phyloP scores from a whole-genome alignment of 208 protist species.

The Sergeia podlipaevii region DNA sequence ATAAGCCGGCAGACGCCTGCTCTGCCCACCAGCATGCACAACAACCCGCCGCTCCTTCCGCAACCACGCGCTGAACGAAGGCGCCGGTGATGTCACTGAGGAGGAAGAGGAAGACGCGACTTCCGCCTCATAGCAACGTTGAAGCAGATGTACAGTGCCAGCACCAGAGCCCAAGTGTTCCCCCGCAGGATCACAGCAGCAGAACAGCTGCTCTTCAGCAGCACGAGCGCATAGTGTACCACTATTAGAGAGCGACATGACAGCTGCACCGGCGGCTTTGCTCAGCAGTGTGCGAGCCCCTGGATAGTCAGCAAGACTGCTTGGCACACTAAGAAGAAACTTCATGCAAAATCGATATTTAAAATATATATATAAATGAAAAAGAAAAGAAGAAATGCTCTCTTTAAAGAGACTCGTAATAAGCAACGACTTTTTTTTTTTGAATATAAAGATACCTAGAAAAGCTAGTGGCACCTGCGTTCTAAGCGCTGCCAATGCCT shows the following conservation, averaged over 20 bases:
- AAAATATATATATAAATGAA: too few species aligned
- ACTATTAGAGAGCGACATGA: too few species aligned
- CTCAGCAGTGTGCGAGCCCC: background rate
- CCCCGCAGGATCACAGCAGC: conserved; percentile 25
- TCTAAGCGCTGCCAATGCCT: too few species aligned
- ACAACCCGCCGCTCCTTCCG: conserved; percentile 25
- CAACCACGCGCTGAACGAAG: conserved; percentile 19
- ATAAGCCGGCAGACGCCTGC: conserved; percentile 48
- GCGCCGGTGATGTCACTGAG: background rate
- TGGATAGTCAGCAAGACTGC: background rate
- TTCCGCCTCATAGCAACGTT: conserved; percentile 19
- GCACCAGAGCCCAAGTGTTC: conserved; percentile 32
- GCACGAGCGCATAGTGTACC: background rate
- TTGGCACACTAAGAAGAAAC: conserved; percentile 6
- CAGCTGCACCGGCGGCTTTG: background rate
- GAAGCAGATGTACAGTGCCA: conserved; percentile 39
- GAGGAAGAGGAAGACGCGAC: too few species aligned
- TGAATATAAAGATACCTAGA: too few species aligned
- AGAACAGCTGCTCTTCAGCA: too few species aligned
- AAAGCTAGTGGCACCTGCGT: too few species aligned
- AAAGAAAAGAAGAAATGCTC: too few species aligned
- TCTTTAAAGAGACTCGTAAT: too few species aligned
- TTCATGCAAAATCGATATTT: conserved; percentile 11
- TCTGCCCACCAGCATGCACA: conserved; percentile 46
- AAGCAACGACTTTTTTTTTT: too few species aligned